phyloP scores from a whole-genome alignment of 768 basidiomycete genomes.

The Amanita molliuscula region DNA sequence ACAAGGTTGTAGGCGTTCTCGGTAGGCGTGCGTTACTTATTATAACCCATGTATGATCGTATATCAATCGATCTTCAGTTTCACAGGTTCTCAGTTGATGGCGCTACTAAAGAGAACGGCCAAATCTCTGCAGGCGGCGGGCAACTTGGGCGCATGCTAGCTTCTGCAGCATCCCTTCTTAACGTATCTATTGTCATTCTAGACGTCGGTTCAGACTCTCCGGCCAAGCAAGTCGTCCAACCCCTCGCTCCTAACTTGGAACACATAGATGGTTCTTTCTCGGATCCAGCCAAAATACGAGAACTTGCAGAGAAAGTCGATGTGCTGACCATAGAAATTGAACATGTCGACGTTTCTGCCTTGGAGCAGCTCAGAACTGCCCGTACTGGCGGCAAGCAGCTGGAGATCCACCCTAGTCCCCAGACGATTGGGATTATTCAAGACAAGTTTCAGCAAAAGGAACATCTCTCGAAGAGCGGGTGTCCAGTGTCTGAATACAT shows the following conservation, averaged over 20 bases:
- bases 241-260: constrained; percentile 34
- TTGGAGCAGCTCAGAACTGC: constrained; percentile 48
- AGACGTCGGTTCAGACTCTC: constrained; percentile 68
- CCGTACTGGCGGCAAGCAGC: constrained; percentile 12
- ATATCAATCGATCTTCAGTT: neutral
- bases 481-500: constrained; percentile 55
- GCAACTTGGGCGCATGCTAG: constrained; percentile 96
- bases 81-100: neutral
- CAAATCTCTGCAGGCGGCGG: constrained; percentile 63
- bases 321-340: constrained; percentile 90
- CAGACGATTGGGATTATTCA: constrained; percentile 81
- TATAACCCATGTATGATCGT: constrained; percentile 6
- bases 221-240: constrained; percentile 82
- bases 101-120: neutral
- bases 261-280: constrained; percentile 87
- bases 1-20: constrained; percentile 40
- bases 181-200: constrained; percentile 79
- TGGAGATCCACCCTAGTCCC: constrained; percentile 68
- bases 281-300: constrained; percentile 67
- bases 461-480: constrained; percentile 62
- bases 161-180: constrained; percentile 78
- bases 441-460: constrained; percentile 65
- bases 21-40: constrained; percentile 33
- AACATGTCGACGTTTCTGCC: constrained; percentile 80
- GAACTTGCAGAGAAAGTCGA: constrained; percentile 75